phyloP scores from a whole-genome alignment of 441 rosid species.

The Corymbia citriodora region DNA sequence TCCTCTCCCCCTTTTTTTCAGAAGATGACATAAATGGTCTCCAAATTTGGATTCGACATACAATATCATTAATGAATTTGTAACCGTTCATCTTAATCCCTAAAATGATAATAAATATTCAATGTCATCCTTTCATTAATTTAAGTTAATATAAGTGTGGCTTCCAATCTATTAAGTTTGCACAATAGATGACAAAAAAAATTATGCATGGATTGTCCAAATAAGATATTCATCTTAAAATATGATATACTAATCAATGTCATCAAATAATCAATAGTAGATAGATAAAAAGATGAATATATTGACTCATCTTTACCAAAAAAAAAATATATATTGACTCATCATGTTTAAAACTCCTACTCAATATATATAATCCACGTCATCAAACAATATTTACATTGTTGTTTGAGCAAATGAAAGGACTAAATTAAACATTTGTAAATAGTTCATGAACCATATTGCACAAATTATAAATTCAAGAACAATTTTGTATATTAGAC shows the following conservation, averaged over 20 bases:
- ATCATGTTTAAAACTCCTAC: neutral
- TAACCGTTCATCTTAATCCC: neutral
- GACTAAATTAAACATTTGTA: neutral
- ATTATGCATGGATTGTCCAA: neutral
- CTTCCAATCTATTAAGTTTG: neutral
- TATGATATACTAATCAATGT: neutral
- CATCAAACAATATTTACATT: neutral
- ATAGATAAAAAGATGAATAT: too few species aligned
- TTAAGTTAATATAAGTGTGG: neutral
- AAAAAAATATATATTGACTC: neutral
- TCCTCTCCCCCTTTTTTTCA: neutral
- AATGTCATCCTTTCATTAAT: neutral
- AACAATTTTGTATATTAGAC: fast-evolving
- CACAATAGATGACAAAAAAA: neutral
- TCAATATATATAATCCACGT: neutral
- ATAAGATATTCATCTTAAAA: neutral
- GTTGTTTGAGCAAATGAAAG: neutral
- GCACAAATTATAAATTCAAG: neutral
- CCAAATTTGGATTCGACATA: fast-evolving
- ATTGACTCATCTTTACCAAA: fast-evolving
- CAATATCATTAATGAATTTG: fast-evolving
- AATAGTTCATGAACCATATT: fast-evolving
- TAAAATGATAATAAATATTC: neutral
- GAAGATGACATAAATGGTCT: neutral
- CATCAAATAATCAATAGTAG: neutral